These are phyloP conservation scores for Phytophthora fragariaefolia DNA, from an alignment of 352 stramenopile genomes.

Conservation along the genomic window DNA sequence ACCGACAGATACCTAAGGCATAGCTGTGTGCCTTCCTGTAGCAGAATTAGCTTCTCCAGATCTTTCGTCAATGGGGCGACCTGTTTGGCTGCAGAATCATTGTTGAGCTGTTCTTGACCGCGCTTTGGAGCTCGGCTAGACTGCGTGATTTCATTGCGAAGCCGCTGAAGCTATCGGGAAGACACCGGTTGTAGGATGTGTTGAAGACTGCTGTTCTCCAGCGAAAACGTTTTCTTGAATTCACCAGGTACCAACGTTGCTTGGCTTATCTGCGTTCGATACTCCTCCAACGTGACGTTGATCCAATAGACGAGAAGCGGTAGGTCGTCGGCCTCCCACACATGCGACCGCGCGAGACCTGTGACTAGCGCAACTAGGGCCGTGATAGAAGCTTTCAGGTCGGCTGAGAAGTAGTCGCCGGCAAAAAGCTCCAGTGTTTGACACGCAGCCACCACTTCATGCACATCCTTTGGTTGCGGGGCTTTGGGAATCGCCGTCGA, in stretches of 20 bases:
- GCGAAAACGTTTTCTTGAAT: slow-evolving; percentile 1
- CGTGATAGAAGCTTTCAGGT: not conserved
- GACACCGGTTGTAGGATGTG: slow-evolving; percentile 5
- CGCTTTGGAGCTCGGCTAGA: not conserved
- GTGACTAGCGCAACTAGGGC: not conserved
- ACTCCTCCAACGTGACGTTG: slow-evolving; percentile 9
- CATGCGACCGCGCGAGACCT: not conserved
- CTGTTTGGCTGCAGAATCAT: not conserved
- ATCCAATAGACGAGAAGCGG: slow-evolving; percentile 8
- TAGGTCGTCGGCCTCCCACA: not conserved
- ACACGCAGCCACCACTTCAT: not conserved
- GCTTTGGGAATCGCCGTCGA: not conserved
- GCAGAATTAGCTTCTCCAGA: not conserved
- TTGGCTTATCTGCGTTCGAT: not conserved
- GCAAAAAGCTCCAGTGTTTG: not conserved
- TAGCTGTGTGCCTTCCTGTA: not conserved
- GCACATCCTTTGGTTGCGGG: not conserved
- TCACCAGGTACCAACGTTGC: slow-evolving; percentile 1
- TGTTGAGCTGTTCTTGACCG: not conserved
- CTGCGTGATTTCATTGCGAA: slow-evolving; percentile 2
- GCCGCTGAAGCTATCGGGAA: not conserved
- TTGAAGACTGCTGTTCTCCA: slow-evolving; percentile 3
- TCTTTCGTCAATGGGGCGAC: not conserved
- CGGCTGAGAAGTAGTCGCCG: not conserved
- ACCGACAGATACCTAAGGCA: not conserved